phyloP scores from a whole-genome alignment of 768 basidiomycete genomes.

The Lentinula boryana region DNA sequence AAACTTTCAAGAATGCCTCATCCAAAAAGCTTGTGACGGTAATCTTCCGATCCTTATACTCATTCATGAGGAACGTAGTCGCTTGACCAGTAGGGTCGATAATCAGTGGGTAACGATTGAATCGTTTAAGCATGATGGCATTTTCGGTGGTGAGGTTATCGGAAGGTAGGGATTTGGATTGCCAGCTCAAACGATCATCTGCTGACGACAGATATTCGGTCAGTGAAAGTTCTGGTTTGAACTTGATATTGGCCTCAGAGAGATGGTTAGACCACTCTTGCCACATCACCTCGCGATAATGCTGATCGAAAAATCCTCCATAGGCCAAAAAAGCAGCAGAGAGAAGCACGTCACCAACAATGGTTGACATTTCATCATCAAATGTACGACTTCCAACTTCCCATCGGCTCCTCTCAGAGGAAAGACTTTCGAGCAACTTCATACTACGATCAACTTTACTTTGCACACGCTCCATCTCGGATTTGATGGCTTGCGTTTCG shows the following conservation, averaged over 20 bases:
- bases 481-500: conserved; percentile 94
- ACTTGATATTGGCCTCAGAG: conserved; percentile 82
- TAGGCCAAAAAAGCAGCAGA: conserved; percentile 97
- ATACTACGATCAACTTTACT: conserved; percentile 96
- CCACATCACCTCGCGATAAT: conserved; percentile 97
- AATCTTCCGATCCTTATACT: conserved; percentile 95
- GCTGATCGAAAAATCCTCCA: conserved; percentile 97
- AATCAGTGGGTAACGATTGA: conserved; percentile 95
- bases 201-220: conserved; percentile 96
- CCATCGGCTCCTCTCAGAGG: conserved; percentile 93
- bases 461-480: conserved; percentile 96
- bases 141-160: conserved; percentile 97
- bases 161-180: conserved; percentile 90
- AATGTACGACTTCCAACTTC: conserved; percentile 92
- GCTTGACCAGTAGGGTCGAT: conserved; percentile 99
- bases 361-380: conserved; percentile 97
- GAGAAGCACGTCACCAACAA: conserved; percentile 92
- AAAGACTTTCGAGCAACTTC: conserved; percentile 89
- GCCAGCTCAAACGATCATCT: conserved; percentile 94
- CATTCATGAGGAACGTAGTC: conserved; percentile 87
- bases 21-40: conserved; percentile 98
- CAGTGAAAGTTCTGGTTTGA: conserved; percentile 87
- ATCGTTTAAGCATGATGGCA: conserved; percentile 98
- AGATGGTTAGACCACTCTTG: conserved; percentile 91
- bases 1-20: conserved; percentile 96